A percentile compares a stretch with the other conserved stretches of the same genome.
Conservation (phyloP, 305 asterid species). For the Withania somnifera region DNA sequence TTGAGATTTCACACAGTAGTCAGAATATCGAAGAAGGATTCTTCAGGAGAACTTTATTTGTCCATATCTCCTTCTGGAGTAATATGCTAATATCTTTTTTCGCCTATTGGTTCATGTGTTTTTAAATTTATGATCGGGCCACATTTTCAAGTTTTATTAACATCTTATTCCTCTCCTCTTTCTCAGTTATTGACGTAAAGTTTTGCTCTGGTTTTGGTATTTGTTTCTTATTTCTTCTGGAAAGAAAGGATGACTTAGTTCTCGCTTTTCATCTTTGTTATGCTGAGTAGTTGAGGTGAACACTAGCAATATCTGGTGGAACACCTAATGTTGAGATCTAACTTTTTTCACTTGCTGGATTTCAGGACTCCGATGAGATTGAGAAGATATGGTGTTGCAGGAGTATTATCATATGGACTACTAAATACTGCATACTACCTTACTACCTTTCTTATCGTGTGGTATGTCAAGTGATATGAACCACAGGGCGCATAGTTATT, state of each 20-base stretch:
- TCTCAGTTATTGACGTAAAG: neutral
- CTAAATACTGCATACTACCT: slow-evolving; percentile 81
- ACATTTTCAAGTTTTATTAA: neutral
- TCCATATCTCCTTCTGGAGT: neutral
- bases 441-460: slow-evolving; percentile 79
- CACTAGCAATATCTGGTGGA: neutral
- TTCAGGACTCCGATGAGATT: slow-evolving; percentile 49
- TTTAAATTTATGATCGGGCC: neutral
- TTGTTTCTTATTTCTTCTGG: neutral
- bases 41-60: neutral
- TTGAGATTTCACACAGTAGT: neutral
- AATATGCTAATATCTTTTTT: neutral
- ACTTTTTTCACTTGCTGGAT: slow-evolving; percentile 16
- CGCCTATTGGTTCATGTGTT: neutral
- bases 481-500: neutral
- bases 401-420: slow-evolving; percentile 80
- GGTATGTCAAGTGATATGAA: slow-evolving; percentile 28
- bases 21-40: neutral
- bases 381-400: slow-evolving; percentile 77
- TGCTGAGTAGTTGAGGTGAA: neutral
- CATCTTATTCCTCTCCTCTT: neutral
- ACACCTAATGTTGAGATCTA: slow-evolving; percentile 5
- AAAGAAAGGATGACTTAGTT: neutral
- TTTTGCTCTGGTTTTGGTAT: neutral
- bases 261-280: neutral